These are phyloP conservation scores for Boletus pseudo-olivaceus DNA, from an alignment of 768 basidiomycete species.

Conservation along the genomic window DNA sequence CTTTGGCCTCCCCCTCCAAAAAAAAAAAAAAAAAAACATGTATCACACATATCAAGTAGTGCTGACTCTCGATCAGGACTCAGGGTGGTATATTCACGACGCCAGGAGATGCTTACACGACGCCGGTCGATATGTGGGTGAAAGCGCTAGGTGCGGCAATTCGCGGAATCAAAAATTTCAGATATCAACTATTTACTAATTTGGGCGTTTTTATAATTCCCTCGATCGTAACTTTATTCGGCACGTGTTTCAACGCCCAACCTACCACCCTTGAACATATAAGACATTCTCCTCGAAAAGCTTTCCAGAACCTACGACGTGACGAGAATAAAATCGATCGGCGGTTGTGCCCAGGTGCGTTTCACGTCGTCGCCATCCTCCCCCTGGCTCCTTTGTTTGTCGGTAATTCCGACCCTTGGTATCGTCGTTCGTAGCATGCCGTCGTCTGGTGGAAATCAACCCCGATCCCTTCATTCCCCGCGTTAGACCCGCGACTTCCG, in stretches of 20 bases:
- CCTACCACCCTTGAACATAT: conserved; percentile 11
- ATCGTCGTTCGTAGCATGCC: conserved; percentile 45
- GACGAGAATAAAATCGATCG: conserved; percentile 67
- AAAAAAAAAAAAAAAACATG: conserved; percentile 15
- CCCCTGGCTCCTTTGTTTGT: background rate
- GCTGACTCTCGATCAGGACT: conserved; percentile 49
- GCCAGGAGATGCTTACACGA: conserved; percentile 82
- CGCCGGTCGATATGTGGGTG: conserved; percentile 89
- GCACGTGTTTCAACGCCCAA: conserved; percentile 17
- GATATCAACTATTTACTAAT: conserved; percentile 35
- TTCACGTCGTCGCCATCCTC: background rate
- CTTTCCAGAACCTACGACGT: conserved; percentile 67
- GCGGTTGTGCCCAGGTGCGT: conserved; percentile 75
- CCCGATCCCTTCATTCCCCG: conserved; percentile 66
- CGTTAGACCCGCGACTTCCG: conserved; percentile 67
- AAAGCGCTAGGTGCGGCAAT: conserved; percentile 64
- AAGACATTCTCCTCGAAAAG: conserved; percentile 76
- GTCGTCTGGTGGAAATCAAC: conserved; percentile 88
- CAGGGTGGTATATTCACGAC: conserved; percentile 86
- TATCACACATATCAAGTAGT: conserved; percentile 7
- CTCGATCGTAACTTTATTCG: conserved; percentile 32
- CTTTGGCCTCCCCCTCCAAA: background rate
- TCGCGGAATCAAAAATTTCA: conserved; percentile 62
- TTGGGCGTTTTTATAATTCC: conserved; percentile 30
- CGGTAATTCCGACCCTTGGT: conserved; percentile 3